A percentile compares a stretch with the other conserved stretches of the same genome.
Evolutionary conservation across 192 early-diverging fungal species (phyloP).

Genomic region (Linnemannia exigua): DNA sequence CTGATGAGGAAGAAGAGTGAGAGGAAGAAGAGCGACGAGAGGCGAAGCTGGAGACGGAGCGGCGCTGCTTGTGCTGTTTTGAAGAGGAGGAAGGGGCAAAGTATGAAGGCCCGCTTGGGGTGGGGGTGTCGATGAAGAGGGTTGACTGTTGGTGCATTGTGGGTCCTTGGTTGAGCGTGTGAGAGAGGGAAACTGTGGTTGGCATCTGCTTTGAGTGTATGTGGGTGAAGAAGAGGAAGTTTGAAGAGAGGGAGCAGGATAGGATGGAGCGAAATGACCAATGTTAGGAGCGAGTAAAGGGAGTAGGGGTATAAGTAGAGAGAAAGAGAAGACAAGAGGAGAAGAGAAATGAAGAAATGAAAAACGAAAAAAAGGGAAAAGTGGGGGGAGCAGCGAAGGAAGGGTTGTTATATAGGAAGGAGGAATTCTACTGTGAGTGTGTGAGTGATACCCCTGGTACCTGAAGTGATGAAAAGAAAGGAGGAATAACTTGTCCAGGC

Average conservation of each 20-base stretch:
- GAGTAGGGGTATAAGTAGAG: not conserved
- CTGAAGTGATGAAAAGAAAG: not conserved
- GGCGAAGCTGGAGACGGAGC: constrained; percentile 47
- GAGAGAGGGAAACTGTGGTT: constrained; percentile 36
- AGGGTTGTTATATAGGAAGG: constrained; percentile 5
- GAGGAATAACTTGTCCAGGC: not conserved
- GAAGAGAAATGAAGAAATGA: not conserved
- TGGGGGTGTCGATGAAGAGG: constrained; percentile 19
- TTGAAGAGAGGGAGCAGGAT: not conserved
- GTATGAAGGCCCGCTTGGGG: not conserved
- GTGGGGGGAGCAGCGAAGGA: not conserved
- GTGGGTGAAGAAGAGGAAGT: not conserved
- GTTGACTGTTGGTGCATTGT: constrained; percentile 40
- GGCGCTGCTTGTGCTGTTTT: constrained; percentile 17
- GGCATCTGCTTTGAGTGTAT: constrained; percentile 22
- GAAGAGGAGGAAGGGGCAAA: constrained; percentile 8
- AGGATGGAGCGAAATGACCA: not conserved
- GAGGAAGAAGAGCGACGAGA: constrained; percentile 16
- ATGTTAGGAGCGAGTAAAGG: not conserved
- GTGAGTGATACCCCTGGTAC: not conserved
- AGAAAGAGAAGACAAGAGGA: not conserved
- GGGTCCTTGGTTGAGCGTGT: constrained; percentile 25
- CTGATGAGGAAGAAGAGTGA: not conserved
- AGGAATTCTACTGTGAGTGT: not conserved
- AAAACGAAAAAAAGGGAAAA: not conserved